phyloP scores from a whole-genome alignment of 306 rosid species.

The Luffa aegyptiaca region DNA sequence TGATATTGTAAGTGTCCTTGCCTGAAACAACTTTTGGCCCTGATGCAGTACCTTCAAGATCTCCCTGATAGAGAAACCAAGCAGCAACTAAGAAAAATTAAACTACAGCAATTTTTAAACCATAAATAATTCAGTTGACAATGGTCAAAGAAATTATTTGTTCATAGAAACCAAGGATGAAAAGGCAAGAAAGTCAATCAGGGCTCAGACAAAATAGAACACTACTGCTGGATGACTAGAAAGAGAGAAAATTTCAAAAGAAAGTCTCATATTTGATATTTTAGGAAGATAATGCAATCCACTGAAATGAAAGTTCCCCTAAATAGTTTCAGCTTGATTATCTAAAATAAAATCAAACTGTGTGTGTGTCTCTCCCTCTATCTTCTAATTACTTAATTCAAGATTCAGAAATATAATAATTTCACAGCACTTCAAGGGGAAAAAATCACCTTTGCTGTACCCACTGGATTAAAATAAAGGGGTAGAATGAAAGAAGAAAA shows the following conservation, averaged over 20 bases:
- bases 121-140: background rate
- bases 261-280: background rate
- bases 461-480: background rate
- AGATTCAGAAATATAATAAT: background rate
- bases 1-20: slow-evolving; percentile 33
- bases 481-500: background rate
- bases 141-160: background rate
- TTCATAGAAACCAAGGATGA: background rate
- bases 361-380: background rate
- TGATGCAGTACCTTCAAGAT: slow-evolving; percentile 36
- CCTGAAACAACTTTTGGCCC: slow-evolving; percentile 33
- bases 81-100: background rate
- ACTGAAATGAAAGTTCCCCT: background rate
- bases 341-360: background rate
- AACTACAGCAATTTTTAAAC: background rate
- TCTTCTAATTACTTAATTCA: background rate
- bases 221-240: background rate
- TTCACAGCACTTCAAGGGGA: background rate
- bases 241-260: background rate
- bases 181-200: background rate
- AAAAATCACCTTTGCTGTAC: background rate
- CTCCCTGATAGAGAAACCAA: slow-evolving; percentile 40
- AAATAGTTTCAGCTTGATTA: background rate
- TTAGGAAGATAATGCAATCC: background rate
- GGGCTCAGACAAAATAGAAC: background rate